Evolutionary conservation across 306 rosid genomes (phyloP).

Genomic region (Glycine tomentella): DNA sequence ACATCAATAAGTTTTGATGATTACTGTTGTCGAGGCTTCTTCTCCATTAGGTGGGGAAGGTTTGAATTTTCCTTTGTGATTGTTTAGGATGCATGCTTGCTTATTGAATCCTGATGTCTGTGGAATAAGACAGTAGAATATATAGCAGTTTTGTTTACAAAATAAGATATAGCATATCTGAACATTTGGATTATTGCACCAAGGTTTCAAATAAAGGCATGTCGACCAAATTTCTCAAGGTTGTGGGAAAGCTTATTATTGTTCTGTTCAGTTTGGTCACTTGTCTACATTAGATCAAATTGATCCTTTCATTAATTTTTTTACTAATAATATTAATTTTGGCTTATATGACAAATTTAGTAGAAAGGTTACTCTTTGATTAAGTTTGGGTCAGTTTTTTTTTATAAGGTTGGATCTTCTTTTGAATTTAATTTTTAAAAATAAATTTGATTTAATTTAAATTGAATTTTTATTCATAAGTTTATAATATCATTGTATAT

Average conservation of each 20-base stretch:
- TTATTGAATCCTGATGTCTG: conserved; percentile 28
- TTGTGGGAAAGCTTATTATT: conserved; percentile 30
- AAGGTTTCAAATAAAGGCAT: conserved; percentile 37
- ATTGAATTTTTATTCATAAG: no score
- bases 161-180: conserved; percentile 44
- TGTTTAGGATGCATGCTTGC: conserved; percentile 34
- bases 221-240: conserved; percentile 16
- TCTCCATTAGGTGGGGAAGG: no score
- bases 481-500: no score
- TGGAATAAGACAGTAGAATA: conserved; percentile 9
- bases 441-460: no score
- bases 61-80: conserved; percentile 23
- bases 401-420: no score
- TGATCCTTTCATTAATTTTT: no score
- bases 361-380: no score
- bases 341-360: no score
- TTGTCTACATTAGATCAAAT: no score
- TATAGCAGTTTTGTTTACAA: conserved; percentile 29
- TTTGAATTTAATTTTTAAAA: no score
- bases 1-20: conserved; percentile 65
- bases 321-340: no score
- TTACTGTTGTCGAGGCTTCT: conserved; percentile 4
- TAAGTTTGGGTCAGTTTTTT: no score
- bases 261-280: background rate
- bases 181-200: conserved; percentile 31